Evolutionary conservation across 2,329 filamentous ascomycete genomes (phyloP).

Genomic region (Amauroascus verrucosus): DNA sequence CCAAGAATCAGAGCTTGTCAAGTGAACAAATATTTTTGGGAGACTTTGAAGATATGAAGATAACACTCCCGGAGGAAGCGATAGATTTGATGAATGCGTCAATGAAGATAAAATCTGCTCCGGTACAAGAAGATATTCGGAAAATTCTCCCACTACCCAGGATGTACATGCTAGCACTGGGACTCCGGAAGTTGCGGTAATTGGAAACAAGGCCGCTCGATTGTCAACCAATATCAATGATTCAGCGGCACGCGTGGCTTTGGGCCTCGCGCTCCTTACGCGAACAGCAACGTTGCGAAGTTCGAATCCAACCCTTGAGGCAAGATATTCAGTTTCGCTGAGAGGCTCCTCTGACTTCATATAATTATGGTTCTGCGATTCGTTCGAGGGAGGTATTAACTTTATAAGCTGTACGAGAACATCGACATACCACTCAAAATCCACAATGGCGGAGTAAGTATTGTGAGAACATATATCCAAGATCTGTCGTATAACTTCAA

Average conservation of each 20-base stretch:
- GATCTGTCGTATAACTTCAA: conserved; percentile 72
- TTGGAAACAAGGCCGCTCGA: conserved; percentile 47
- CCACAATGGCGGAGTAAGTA: conserved; percentile 72
- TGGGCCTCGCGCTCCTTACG: conserved; percentile 68
- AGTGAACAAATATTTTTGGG: conserved; percentile 69
- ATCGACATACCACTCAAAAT: conserved; percentile 98
- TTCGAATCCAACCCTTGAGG: conserved; percentile 61
- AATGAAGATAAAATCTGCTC: conserved; percentile 64
- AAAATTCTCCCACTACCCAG: conserved; percentile 86
- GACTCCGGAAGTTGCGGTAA: conserved; percentile 41
- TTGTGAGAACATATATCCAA: conserved; percentile 81
- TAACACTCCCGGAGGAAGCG: conserved; percentile 55
- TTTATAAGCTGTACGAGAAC: conserved; percentile 76
- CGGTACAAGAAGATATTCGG: conserved; percentile 57
- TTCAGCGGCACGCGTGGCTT: conserved; percentile 76
- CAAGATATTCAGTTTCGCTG: conserved; percentile 21
- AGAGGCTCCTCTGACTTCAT: conserved; percentile 14
- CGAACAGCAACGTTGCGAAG: conserved; percentile 85
- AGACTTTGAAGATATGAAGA: conserved; percentile 72
- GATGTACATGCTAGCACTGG: conserved; percentile 64
- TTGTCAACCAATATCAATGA: conserved; percentile 54
- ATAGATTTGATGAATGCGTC: conserved; percentile 54
- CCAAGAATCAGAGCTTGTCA: conserved; percentile 61
- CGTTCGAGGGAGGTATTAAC: conserved; percentile 36
- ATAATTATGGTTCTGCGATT: conserved; percentile 15